A percentile compares a stretch with the other conserved stretches of the same genome.
Evolutionary conservation across 495 filamentous ascomycete species (phyloP).

Genomic region (Antarctomyces pellizariae): DNA sequence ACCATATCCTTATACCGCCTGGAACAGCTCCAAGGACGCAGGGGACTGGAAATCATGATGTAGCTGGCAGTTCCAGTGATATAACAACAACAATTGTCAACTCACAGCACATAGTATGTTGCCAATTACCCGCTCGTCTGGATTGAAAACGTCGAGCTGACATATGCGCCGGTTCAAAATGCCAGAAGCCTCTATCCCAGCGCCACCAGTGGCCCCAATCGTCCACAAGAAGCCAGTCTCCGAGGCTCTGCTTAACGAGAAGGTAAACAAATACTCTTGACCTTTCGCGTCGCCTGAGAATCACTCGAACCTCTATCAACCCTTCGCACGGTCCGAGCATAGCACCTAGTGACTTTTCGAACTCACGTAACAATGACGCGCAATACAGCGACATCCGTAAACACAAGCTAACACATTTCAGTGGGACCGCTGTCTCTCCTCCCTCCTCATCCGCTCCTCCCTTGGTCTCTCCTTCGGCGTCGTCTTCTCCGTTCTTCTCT

Average conservation of each 20-base stretch:
- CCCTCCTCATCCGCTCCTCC: conserved; percentile 80
- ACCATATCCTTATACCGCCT: neutral
- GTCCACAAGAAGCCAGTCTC: conserved; percentile 61
- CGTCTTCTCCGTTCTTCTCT: conserved; percentile 92
- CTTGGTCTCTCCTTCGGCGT: conserved; percentile 90
- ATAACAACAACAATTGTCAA: conserved; percentile 2
- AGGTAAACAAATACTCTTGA: conserved; percentile 30
- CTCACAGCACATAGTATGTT: conserved; percentile 5
- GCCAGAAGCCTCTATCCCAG: conserved; percentile 17
- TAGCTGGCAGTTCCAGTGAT: conserved; percentile 5
- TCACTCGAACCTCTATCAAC: conserved; percentile 1
- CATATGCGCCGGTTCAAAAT: conserved; percentile 4
- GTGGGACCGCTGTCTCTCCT: conserved; percentile 98
- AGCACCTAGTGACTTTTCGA: neutral
- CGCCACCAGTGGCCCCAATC: conserved; percentile 21
- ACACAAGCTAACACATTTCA: conserved; percentile 14
- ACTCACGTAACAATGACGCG: neutral
- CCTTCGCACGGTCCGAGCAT: neutral
- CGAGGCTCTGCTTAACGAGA: conserved; percentile 86
- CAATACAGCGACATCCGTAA: neutral
- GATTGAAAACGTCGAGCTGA: neutral
- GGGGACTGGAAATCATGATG: conserved; percentile 2
- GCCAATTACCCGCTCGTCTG: conserved; percentile 6
- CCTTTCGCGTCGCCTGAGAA: neutral
- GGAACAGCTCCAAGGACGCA: conserved; percentile 2